These are phyloP conservation scores for Phaseolus coccineus DNA, from an alignment of 331 rosid species.

Conservation along the genomic window DNA sequence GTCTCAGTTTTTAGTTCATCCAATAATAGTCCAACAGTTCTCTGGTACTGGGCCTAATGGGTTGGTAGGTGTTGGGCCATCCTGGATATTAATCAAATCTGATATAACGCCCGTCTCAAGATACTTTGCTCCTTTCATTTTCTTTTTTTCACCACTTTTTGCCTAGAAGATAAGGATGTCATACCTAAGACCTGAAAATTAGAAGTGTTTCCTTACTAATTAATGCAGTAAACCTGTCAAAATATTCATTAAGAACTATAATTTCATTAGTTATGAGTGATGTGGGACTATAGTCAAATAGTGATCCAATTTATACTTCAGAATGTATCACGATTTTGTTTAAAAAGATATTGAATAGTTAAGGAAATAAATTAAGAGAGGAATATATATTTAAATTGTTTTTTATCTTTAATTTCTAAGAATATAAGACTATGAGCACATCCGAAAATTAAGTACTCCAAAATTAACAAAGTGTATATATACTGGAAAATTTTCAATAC, in stretches of 20 bases:
- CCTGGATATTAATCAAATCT: conserved; percentile 23
- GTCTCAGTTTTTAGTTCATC: conserved; percentile 21
- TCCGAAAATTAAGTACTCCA: not conserved
- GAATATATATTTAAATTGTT: no score
- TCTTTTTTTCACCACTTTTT: conserved; percentile 34
- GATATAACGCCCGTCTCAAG: conserved; percentile 34
- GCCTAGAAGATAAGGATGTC: conserved; percentile 39
- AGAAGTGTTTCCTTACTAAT: conserved; percentile 15
- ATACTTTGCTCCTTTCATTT: conserved; percentile 39
- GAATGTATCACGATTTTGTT: no score
- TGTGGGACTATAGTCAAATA: no score
- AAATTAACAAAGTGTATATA: not conserved
- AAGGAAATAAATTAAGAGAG: no score
- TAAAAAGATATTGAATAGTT: no score
- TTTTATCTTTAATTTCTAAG: no score
- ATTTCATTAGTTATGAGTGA: not conserved
- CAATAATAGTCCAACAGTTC: conserved; percentile 29
- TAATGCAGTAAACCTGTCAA: not conserved
- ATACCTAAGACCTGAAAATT: conserved; percentile 17
- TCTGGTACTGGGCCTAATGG: conserved; percentile 48
- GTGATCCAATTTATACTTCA: no score
- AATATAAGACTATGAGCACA: no score
- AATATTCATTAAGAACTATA: not conserved
- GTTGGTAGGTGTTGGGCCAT: conserved; percentile 46
- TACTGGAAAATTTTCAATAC: not conserved